Percentiles rank a stretch among this genome's conserved stretches.
Evolutionary conservation across 2,329 filamentous ascomycete species (phyloP).

Genomic region (Torrubiella hemipterigena): DNA sequence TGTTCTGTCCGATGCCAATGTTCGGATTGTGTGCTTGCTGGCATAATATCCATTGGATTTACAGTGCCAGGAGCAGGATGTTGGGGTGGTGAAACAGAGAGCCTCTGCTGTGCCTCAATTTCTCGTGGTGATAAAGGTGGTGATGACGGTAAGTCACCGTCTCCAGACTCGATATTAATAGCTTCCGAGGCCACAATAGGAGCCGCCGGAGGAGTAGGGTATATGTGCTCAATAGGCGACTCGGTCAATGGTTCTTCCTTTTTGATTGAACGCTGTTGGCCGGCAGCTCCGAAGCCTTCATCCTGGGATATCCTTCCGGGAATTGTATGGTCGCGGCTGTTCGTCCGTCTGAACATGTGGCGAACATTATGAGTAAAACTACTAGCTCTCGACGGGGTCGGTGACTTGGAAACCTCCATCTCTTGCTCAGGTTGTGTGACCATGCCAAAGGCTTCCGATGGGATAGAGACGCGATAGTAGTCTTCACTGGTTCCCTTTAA

Average conservation of each 20-base stretch:
- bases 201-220: too few species aligned
- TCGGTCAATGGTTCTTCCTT: constrained; percentile 12
- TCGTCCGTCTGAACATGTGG: constrained; percentile 22
- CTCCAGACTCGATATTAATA: too few species aligned
- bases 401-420: constrained; percentile 8
- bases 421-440: constrained; percentile 14
- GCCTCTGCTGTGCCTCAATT: neutral
- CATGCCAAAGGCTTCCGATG: constrained; percentile 29
- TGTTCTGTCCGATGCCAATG: constrained; percentile 24
- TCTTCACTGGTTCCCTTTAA: constrained; percentile 25
- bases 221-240: constrained; percentile 19
- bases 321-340: constrained; percentile 17
- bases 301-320: too few species aligned
- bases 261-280: constrained; percentile 4
- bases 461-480: constrained; percentile 28
- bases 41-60: constrained; percentile 44
- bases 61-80: constrained; percentile 33
- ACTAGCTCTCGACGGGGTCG: constrained; percentile 17
- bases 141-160: too few species aligned
- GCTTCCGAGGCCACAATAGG: too few species aligned
- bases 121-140: constrained; percentile 6
- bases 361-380: constrained; percentile 23
- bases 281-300: too few species aligned
- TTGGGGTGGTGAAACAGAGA: constrained; percentile 17
- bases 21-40: constrained; percentile 24